Evolutionary conservation across 768 basidiomycete species (phyloP), one percentile per base, ranked within the genome.

Genomic region (Boletus rubescentipes): DNA sequence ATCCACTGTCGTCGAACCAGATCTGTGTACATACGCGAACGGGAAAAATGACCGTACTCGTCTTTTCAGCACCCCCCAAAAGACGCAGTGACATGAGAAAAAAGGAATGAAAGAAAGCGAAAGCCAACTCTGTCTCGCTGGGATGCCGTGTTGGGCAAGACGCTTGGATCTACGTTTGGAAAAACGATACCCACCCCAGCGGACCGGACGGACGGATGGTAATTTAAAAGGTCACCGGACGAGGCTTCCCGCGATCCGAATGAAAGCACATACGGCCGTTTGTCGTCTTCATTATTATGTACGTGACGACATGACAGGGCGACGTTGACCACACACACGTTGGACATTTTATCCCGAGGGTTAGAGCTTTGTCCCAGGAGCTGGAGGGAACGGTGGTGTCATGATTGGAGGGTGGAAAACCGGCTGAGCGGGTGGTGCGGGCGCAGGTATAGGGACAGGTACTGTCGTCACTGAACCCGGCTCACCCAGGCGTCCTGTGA

Each of bases 401-500:
- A 65, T 68, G 51, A 70, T 70, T 4, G 68, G 68, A 21, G 58
- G 68, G 48, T 67, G 54, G 30, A 72, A 62, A 2, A 60, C 31
- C 14, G 64, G 57, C 32, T 69, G 68, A 32, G 10, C 48, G 15
- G 65, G 58, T 31, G 58, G 55, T 30, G 34, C 44, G 2, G 66
- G 65, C 2, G 56, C 57, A 49, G 67, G 59, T 52, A 64, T 56
- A 14, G 68, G 61, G 4, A 65, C 60, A 30, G 66, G 57, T 15
- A 49, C 29, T 29, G 53, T 51, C n/a, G 38, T 51, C 10, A 46
- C 38, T 23, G 60, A 48, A 26, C 55, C 53, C 20, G 51, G 41
- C 36, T 71, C 72, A n/a, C 62, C 61, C 35, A 68, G 61, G 32
- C 79, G 72, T 44, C 80, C 79, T 26, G 78, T 81, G 46, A 80